Evolutionary conservation across 2,329 filamentous ascomycete species (phyloP).

Genomic region (Arthrobotrys entomopaga): DNA sequence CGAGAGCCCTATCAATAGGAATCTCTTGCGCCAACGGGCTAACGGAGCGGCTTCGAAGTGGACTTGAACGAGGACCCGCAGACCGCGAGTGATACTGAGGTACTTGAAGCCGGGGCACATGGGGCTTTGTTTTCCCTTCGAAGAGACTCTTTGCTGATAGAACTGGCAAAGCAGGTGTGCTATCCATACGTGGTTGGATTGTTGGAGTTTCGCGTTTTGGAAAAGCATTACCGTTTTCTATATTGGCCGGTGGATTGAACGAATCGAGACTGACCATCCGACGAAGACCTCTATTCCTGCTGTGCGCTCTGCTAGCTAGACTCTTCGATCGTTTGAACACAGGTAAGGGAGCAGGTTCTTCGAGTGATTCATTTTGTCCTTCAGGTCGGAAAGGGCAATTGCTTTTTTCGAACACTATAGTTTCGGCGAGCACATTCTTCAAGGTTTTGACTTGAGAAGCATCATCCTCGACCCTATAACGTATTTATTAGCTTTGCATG

Average conservation of each 20-base stretch:
- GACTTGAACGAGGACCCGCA: slow-evolving; percentile 16
- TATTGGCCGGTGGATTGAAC: slow-evolving; percentile 2
- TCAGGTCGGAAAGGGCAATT: slow-evolving; percentile 45
- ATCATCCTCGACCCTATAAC: slow-evolving; percentile 32
- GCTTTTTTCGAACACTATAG: slow-evolving; percentile 51
- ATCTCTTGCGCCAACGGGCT: slow-evolving; percentile 32
- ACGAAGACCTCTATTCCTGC: neutral
- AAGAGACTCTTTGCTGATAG: slow-evolving; percentile 35
- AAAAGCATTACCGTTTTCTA: slow-evolving; percentile 13
- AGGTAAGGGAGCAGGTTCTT: slow-evolving; percentile 42
- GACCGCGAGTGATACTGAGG: slow-evolving; percentile 15
- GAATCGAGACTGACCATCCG: slow-evolving; percentile 27
- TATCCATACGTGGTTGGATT: slow-evolving; percentile 9
- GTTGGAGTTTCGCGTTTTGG: slow-evolving; percentile 11
- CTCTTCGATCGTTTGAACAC: slow-evolving; percentile 49
- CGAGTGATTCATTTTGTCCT: slow-evolving; percentile 26
- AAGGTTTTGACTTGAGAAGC: slow-evolving; percentile 31
- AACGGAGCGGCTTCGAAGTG: slow-evolving; percentile 23
- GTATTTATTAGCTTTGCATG: neutral
- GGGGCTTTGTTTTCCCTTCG: slow-evolving; percentile 32
- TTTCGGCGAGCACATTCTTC: slow-evolving; percentile 41
- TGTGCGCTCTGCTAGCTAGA: slow-evolving; percentile 23
- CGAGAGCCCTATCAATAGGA: slow-evolving; percentile 25
- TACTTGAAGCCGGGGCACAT: slow-evolving; percentile 33
- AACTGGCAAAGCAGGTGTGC: slow-evolving; percentile 24